Evolutionary conservation across 108 stramenopile species (phyloP).

Genomic region (Skeletonema potamos): DNA sequence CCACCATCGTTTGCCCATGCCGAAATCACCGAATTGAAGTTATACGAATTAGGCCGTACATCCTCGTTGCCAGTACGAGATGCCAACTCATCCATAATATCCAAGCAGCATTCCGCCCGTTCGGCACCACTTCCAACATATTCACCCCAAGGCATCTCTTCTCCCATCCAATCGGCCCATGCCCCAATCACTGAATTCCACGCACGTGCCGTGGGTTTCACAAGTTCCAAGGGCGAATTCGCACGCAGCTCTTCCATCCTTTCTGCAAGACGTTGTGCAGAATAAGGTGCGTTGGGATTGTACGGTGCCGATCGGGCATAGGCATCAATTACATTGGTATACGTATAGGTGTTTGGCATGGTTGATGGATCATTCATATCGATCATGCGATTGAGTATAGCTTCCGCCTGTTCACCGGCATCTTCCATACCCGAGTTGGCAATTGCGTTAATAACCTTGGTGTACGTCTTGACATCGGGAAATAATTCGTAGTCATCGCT

Average conservation of each 20-base stretch:
- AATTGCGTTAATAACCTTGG: constrained; percentile 70
- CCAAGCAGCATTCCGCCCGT: constrained; percentile 39
- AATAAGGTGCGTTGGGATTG: constrained; percentile 8
- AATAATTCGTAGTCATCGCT: constrained; percentile 6
- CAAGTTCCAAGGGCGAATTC: background rate
- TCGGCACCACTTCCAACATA: constrained; percentile 7
- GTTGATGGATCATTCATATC: background rate
- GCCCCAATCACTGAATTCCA: constrained; percentile 45
- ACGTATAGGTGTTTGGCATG: constrained; percentile 31
- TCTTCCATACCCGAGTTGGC: constrained; percentile 44
- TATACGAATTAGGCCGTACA: constrained; percentile 65
- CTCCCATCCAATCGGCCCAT: constrained; percentile 28
- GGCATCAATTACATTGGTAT: constrained; percentile 42
- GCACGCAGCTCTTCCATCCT: constrained; percentile 31
- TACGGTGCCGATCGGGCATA: constrained; percentile 9
- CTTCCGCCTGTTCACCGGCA: constrained; percentile 61
- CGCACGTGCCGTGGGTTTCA: constrained; percentile 34
- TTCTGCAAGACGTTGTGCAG: constrained; percentile 37
- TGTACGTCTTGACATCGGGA: constrained; percentile 70
- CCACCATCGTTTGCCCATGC: constrained; percentile 64
- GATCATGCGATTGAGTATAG: constrained; percentile 41
- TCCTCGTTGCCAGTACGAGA: constrained; percentile 46
- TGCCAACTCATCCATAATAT: constrained; percentile 55
- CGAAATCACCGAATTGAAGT: constrained; percentile 60
- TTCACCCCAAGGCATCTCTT: constrained; percentile 20